These are phyloP conservation scores for Paecilomyces sp. DNA, from an alignment of 2,329 filamentous ascomycete genomes.

Conservation along the genomic window DNA sequence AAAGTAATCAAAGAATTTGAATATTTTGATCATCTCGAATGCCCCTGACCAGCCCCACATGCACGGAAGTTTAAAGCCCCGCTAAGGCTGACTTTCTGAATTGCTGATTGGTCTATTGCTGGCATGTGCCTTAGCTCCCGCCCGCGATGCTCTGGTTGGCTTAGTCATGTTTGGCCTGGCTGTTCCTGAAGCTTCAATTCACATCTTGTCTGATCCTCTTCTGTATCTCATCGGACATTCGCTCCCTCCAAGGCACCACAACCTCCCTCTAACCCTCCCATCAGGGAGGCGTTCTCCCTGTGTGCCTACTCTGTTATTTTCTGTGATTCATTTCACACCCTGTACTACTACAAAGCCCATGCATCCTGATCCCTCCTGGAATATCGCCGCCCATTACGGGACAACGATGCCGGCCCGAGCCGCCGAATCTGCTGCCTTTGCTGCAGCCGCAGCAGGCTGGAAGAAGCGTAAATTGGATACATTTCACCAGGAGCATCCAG, in stretches of 20 bases:
- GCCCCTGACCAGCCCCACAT: background rate
- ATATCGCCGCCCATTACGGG: background rate
- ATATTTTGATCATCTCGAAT: background rate
- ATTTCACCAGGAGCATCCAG: conserved; percentile 6
- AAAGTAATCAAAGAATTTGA: no score
- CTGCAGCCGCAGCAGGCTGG: conserved; percentile 5
- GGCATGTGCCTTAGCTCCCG: background rate
- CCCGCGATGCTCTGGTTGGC: background rate
- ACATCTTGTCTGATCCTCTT: background rate
- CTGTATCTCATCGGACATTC: background rate
- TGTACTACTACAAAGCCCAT: background rate
- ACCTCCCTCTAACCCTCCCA: background rate
- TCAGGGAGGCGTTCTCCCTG: background rate
- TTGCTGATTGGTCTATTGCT: background rate
- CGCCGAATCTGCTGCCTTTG: background rate
- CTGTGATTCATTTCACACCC: background rate
- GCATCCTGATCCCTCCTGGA: background rate
- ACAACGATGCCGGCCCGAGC: background rate
- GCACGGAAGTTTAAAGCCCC: background rate
- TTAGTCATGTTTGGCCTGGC: background rate
- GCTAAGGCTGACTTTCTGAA: background rate
- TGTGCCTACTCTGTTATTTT: background rate
- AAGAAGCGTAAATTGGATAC: conserved; percentile 21
- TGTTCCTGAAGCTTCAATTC: background rate
- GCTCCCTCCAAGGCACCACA: background rate